Conservation (phyloP, 2,329 filamentous ascomycete species). For the Phyllosticta capitalensis region DNA sequence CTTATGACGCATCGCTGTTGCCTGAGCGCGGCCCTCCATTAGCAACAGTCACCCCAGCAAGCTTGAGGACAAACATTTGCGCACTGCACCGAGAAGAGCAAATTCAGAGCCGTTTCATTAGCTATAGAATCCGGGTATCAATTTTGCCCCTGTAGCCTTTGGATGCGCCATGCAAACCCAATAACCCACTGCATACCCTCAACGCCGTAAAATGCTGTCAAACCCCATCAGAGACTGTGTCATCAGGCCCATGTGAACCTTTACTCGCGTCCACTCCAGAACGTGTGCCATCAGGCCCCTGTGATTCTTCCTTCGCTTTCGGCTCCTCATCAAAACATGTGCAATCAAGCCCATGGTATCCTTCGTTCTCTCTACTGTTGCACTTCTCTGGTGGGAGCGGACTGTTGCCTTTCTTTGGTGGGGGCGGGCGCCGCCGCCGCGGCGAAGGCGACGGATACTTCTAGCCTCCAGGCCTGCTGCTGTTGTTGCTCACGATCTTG, state of each 20-base stretch:
- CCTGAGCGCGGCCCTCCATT: background rate
- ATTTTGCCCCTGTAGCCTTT: background rate
- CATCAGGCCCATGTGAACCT: background rate
- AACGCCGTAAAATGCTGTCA: background rate
- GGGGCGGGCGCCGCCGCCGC: background rate
- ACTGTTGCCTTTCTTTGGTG: background rate
- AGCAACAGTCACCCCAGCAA: background rate
- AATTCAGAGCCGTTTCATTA: background rate
- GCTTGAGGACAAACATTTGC: background rate
- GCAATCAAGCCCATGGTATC: too few relatives aligned
- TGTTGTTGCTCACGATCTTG: slow-evolving; percentile 97
- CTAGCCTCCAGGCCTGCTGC: slow-evolving; percentile 57
- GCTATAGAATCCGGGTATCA: background rate
- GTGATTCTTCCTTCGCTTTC: too few relatives aligned
- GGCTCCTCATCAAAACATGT: too few relatives aligned
- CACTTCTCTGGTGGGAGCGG: too few relatives aligned
- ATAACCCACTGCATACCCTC: background rate
- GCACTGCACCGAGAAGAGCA: background rate
- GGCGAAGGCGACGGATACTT: background rate
- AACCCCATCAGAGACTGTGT: background rate
- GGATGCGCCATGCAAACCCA: background rate
- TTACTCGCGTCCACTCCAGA: too few relatives aligned
- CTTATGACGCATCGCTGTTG: slow-evolving; percentile 1
- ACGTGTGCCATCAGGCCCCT: too few relatives aligned
- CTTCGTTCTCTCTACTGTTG: too few relatives aligned